Conservation (phyloP, 2,329 filamentous ascomycete species). For the Colletotrichum lentis region DNA sequence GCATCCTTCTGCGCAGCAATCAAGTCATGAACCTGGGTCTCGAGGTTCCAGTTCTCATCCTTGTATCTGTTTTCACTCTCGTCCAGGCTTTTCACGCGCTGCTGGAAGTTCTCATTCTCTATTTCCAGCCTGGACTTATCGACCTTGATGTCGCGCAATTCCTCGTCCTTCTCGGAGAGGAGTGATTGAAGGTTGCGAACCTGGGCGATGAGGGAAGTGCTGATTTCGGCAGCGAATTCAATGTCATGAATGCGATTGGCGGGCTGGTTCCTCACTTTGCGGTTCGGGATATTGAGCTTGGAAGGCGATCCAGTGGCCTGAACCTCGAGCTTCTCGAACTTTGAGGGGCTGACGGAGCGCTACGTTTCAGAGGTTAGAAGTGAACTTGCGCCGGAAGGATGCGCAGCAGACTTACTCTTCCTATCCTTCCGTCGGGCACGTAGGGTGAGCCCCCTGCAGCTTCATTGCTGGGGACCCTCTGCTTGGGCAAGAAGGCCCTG, state of each 20-base stretch:
- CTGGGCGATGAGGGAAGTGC: conserved; percentile 91
- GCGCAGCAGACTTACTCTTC: conserved; percentile 56
- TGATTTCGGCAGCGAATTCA: conserved; percentile 98
- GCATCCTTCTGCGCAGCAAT: conserved; percentile 77
- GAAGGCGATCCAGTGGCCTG: conserved; percentile 86
- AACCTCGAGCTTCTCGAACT: conserved; percentile 86
- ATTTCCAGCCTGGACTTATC: conserved; percentile 84
- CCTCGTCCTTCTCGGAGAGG: conserved; percentile 86
- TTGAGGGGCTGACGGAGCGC: conserved; percentile 76
- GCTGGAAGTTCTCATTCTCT: conserved; percentile 79
- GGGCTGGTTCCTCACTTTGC: conserved; percentile 90
- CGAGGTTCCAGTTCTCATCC: conserved; percentile 97
- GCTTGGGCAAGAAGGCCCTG: conserved; percentile 85
- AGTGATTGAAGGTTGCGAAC: conserved; percentile 88
- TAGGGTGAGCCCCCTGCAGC: conserved; percentile 61
- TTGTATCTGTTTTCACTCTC: conserved; percentile 97
- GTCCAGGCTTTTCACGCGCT: conserved; percentile 82
- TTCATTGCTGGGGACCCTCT: conserved; percentile 78
- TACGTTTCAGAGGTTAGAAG: conserved; percentile 46
- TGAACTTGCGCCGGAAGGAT: neutral
- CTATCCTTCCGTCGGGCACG: conserved; percentile 60
- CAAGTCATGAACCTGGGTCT: conserved; percentile 89
- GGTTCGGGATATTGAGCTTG: conserved; percentile 85
- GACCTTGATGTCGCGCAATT: conserved; percentile 75
- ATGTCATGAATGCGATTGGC: conserved; percentile 92